Evolutionary conservation across 148 eudicot genomes (phyloP), one percentile per base, ranked within the genome.

Genomic region (Chenopodium berlandieri): DNA sequence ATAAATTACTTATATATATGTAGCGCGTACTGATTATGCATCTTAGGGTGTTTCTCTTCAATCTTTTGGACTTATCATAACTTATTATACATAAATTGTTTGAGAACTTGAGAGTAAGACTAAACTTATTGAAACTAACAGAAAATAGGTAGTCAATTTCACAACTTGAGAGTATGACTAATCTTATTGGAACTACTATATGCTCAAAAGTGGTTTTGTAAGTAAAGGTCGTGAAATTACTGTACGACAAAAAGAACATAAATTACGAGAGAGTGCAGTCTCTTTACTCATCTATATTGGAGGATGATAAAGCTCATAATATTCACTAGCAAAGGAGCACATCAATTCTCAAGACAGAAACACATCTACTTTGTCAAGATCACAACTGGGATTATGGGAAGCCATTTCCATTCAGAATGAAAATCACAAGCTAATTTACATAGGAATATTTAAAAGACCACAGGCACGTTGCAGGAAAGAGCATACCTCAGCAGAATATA

Each of bases 401-500:
- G 30, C 30, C 30, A 27, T 27, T 27, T 27, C 32, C 34, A 25
- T 46, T 47, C 9, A 73, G 1, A 47, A 73, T 47, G 62, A 46
- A 20, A n/a, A 73, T 50, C 34, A 7, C 30, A 73, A 48, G 6
- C 31, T 0, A 48, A 47, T 73, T 23, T 17, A 73, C 37, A 50
- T 50, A 17, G 63, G 44, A 2, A 46, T 8, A 46, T 17, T 44
- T 46, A 46, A 1, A 44, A 7, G 52, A 73, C 30, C 14, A 73
- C 12, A 19, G 23, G 25, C n/a, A 76, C 34, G 37, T 40, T 32
- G 22, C 68, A 52, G 19, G 56, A 4, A 75, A 60, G 58, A 69
- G 71, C 84, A 76, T 91, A 93, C 97, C 97, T 91, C 89, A 10
- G 91, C 88, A 44, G 97, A 85, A 80, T 84, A 89, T 54, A 87